Evolutionary conservation across 2,329 filamentous ascomycete genomes (phyloP), one percentile per base, ranked within the genome.

Genomic region (Apiospora sp.): DNA sequence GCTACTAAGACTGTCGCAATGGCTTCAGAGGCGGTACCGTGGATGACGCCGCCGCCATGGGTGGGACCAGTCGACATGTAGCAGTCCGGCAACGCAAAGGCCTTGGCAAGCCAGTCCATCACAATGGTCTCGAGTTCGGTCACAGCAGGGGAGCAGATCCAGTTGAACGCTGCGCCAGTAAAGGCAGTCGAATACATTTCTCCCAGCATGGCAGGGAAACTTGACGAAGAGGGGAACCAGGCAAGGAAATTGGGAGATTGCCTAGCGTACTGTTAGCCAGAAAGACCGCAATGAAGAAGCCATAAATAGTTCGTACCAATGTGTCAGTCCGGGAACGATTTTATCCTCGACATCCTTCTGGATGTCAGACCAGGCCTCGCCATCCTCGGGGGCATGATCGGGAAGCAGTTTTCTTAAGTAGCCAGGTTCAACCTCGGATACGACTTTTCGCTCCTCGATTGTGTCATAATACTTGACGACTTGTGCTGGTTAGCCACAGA

Each of bases 181-280:
- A 98, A 95, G 8, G 94, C 93, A 6, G 94, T 92, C 61, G 91
- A 94, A 86, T 98, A 98, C 86, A 98, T 91, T 84, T 98, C 96
- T 27, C 94, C 96, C 14, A 98, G 88, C 82, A 98, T 96, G 41
- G 92, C 90, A 0, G 96, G 95, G 80, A 92, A 98, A 48, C 92
- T 94, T 71, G 92, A 91, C 34, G 90, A 91, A 69, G 94, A 94
- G 0, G 96, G 93, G 84, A 96, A 98, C 87, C 97, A 98, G 64
- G 96, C 96, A 90, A 98, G 94, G 87, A 98, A 98, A 80, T 96
- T 95, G 22, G 94, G 96, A 2, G 92, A 94, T 81, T 97, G 92
- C 95, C 86, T 87, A 14, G 4, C 24, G 34, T 64, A 54, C 48
- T 44, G 14, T 43, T n/a, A 67, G 8, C 43, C 48, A 76, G 19